A percentile compares a stretch with the other conserved stretches of the same genome.
phyloP scores from a whole-genome alignment of 176 grass and related monocot genomes.

The Saccharum spontaneum region DNA sequence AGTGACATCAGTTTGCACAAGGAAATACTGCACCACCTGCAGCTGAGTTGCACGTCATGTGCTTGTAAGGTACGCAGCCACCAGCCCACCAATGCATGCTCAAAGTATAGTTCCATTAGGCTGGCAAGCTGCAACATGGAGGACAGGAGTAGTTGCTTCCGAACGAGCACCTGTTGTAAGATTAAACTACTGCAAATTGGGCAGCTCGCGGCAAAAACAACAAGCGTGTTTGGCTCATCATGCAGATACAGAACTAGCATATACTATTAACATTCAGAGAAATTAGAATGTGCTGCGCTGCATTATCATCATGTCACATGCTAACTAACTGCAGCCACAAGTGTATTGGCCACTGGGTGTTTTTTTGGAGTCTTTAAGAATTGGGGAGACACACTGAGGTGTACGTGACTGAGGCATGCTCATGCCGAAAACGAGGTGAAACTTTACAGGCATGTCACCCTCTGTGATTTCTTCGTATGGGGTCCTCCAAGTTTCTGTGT shows the following conservation, averaged over 20 bases:
- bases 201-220: background rate
- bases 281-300: background rate
- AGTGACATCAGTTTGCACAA: background rate
- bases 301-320: conserved; percentile 25
- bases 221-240: background rate
- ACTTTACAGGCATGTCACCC: conserved; percentile 17
- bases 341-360: background rate
- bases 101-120: background rate
- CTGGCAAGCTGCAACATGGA: background rate
- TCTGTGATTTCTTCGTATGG: background rate
- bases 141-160: conserved; percentile 9
- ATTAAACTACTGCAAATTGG: conserved; percentile 35
- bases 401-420: conserved; percentile 2
- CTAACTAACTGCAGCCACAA: conserved; percentile 1
- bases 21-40: background rate
- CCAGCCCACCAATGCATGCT: background rate
- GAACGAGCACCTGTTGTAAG: background rate
- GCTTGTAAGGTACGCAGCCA: background rate
- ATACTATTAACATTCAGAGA: background rate
- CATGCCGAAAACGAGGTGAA: background rate
- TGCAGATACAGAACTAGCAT: background rate
- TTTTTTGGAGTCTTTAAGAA: conserved; percentile 11
- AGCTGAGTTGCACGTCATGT: background rate
- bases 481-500: background rate
- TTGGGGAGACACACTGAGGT: background rate